Percentiles rank a stretch among this genome's conserved stretches.
Evolutionary conservation across 495 filamentous ascomycete species (phyloP).

Genomic region (Penicillium steckii): DNA sequence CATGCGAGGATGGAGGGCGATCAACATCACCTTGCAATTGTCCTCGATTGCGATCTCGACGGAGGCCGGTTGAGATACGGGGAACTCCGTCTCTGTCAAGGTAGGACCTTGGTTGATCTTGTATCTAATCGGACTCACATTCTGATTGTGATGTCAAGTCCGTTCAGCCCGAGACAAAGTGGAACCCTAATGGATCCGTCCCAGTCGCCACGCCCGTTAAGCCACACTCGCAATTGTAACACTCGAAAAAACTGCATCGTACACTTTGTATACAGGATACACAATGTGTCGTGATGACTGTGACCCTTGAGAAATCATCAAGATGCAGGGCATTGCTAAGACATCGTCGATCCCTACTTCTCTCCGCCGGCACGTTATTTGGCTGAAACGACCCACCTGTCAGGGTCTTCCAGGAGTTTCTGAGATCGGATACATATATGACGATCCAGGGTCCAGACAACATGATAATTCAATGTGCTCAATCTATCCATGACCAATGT

Average conservation of each 20-base stretch:
- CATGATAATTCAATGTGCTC: neutral
- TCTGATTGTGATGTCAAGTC: conserved; percentile 9
- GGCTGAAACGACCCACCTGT: conserved; percentile 15
- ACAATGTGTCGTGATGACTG: no score
- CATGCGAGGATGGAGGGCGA: neutral
- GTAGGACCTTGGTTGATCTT: neutral
- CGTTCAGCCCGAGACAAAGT: conserved; percentile 11
- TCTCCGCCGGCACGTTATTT: conserved; percentile 3
- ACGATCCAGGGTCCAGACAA: neutral
- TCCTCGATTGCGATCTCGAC: neutral
- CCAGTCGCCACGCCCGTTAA: conserved; percentile 1
- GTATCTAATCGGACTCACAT: neutral
- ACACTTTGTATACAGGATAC: no score
- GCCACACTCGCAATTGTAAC: neutral
- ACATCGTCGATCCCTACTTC: conserved; percentile 15
- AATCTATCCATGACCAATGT: conserved; percentile 5
- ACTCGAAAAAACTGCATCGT: neutral
- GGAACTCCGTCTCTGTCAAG: neutral
- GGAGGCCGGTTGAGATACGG: conserved; percentile 2
- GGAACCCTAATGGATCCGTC: neutral
- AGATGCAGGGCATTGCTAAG: neutral
- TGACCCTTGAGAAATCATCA: neutral
- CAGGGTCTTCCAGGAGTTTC: conserved; percentile 9
- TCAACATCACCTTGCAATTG: neutral
- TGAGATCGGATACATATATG: neutral